phyloP scores from a whole-genome alignment of 805 yeast genomes.

The Metschnikowia henanensis region DNA sequence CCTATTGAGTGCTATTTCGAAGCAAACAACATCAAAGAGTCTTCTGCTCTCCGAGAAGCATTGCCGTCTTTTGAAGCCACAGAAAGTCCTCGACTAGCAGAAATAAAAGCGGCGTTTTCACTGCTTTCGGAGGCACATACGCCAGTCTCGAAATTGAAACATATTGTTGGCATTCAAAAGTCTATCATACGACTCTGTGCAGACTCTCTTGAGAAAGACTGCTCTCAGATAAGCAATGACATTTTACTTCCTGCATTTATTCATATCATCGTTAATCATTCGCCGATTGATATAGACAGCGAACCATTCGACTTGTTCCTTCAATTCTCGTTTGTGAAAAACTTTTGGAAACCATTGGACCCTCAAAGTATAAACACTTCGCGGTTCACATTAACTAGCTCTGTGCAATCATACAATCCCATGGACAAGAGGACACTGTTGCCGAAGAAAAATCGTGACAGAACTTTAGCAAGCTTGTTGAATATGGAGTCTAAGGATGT shows the following conservation, averaged over 20 bases:
- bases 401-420: conserved; percentile 17
- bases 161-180: conserved; percentile 35
- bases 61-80: conserved; percentile 12
- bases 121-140: conserved; percentile 25
- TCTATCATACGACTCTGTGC: conserved; percentile 22
- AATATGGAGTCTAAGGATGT: conserved; percentile 23
- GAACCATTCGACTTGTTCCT: conserved; percentile 29
- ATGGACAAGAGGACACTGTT: conserved; percentile 12
- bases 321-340: conserved; percentile 37
- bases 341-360: conserved; percentile 35
- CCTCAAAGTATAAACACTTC: conserved; percentile 25
- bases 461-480: conserved; percentile 30
- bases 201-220: conserved; percentile 20
- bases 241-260: conserved; percentile 41
- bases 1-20: conserved; percentile 34
- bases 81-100: conserved; percentile 17
- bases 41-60: conserved; percentile 11
- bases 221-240: conserved; percentile 34
- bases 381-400: conserved; percentile 12
- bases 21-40: conserved; percentile 12
- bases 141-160: conserved; percentile 33
- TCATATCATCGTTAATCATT: conserved; percentile 33
- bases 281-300: conserved; percentile 16
- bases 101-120: conserved; percentile 19
- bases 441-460: conserved; percentile 14